These are phyloP conservation scores for Chlorella sp. DNA, from an alignment of 139 green algal genomes.

Conservation along the genomic window DNA sequence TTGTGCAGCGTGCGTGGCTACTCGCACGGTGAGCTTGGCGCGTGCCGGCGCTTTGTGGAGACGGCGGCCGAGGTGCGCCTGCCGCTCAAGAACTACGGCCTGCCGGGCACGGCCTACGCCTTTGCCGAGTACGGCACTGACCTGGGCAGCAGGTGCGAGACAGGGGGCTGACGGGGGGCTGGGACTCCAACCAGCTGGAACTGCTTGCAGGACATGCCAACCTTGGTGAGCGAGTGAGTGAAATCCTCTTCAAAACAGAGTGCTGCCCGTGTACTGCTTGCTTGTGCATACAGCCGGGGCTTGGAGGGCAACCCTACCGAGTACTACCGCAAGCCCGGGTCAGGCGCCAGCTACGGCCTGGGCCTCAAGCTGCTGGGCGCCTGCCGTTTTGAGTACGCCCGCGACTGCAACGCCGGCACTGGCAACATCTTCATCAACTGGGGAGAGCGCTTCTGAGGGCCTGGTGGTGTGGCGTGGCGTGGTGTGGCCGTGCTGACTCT, in stretches of 20 bases:
- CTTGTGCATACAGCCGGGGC: conserved; percentile 5
- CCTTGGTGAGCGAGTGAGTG: too few relatives aligned
- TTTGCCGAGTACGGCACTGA: conserved; percentile 88
- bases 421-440: conserved; percentile 74
- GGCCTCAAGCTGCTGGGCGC: conserved; percentile 81
- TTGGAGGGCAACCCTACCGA: conserved; percentile 84
- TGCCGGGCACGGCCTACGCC: conserved; percentile 64
- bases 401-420: conserved; percentile 79
- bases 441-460: conserved; percentile 87
- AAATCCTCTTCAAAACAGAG: too few relatives aligned
- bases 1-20: conserved; percentile 63
- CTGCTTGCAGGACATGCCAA: too few relatives aligned
- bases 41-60: conserved; percentile 69
- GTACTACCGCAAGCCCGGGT: conserved; percentile 84
- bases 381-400: conserved; percentile 72
- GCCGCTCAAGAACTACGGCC: conserved; percentile 39
- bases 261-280: too few relatives aligned
- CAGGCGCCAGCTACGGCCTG: conserved; percentile 65
- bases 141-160: conserved; percentile 50
- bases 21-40: conserved; percentile 88
- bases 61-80: conserved; percentile 74
- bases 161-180: too few relatives aligned
- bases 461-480: too few relatives aligned
- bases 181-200: too few relatives aligned
- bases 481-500: too few relatives aligned